Conservation (phyloP, 2,329 filamentous ascomycete species). For the Neodidymelliopsis sp. region DNA sequence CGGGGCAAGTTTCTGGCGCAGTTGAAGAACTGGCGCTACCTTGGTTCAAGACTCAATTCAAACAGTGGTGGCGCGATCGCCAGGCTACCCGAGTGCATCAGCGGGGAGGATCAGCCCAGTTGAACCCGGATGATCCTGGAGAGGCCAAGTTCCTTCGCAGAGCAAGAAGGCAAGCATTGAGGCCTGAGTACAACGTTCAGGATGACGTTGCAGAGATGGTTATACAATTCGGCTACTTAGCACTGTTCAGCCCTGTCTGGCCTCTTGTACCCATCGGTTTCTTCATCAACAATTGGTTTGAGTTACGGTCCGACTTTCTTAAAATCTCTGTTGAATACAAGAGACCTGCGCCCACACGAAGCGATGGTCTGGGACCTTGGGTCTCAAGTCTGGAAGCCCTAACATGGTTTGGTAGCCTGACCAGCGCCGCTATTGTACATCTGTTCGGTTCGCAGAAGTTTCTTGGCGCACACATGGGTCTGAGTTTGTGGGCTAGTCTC, state of each 20-base stretch:
- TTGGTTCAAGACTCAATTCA: conserved; percentile 37
- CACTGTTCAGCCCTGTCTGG: conserved; percentile 46
- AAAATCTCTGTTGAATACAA: conserved; percentile 46
- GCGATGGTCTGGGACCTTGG: conserved; percentile 46
- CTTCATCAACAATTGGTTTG: conserved; percentile 48
- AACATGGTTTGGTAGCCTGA: conserved; percentile 45
- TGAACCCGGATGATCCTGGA: conserved; percentile 32
- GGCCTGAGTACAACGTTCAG: conserved; percentile 44
- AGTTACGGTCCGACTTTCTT: conserved; percentile 44
- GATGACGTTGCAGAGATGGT: conserved; percentile 48
- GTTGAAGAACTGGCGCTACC: conserved; percentile 42
- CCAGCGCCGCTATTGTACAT: conserved; percentile 44
- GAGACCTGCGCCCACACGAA: conserved; percentile 36
- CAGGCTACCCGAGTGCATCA: conserved; percentile 17
- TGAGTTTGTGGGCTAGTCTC: conserved; percentile 38
- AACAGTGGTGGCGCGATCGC: conserved; percentile 42
- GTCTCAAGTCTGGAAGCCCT: conserved; percentile 40
- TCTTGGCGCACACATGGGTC: conserved; percentile 22
- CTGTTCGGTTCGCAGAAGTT: conserved; percentile 35
- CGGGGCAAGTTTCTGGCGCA: conserved; percentile 41
- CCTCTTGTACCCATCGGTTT: conserved; percentile 46
- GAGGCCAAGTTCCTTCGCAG: conserved; percentile 41
- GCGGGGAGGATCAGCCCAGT: conserved; percentile 1
- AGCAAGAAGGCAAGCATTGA: conserved; percentile 38
- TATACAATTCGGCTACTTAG: conserved; percentile 46